These are phyloP conservation scores for Trichoderma harzianum DNA, from an alignment of 2,329 filamentous ascomycete genomes.

Conservation along the genomic window DNA sequence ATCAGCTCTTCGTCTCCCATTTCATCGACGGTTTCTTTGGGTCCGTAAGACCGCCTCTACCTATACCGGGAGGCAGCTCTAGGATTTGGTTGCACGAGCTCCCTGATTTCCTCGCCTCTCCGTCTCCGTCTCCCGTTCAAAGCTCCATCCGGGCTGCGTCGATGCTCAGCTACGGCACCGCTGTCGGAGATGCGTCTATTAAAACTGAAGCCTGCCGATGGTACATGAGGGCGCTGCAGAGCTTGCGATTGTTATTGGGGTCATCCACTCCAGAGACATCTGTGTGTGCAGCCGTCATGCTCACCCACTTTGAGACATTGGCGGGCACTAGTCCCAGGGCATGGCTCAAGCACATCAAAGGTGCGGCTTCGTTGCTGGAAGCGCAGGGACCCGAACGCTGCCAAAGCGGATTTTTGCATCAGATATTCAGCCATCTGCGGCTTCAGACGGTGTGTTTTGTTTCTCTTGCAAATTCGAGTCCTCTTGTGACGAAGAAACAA, in stretches of 20 bases:
- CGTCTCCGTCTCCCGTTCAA: not conserved
- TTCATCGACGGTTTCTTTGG: slow-evolving; percentile 21
- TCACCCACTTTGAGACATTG: slow-evolving; percentile 21
- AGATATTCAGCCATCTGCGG: slow-evolving; percentile 19
- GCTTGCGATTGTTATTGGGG: not conserved
- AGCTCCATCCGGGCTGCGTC: slow-evolving; percentile 17
- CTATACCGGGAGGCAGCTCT: not conserved
- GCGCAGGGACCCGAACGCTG: slow-evolving; percentile 15
- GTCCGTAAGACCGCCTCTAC: not conserved
- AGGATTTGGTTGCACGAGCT: slow-evolving; percentile 19
- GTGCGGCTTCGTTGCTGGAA: slow-evolving; percentile 16
- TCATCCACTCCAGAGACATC: not conserved
- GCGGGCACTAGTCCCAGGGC: slow-evolving; percentile 16
- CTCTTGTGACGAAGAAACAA: not conserved
- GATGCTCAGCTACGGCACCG: slow-evolving; percentile 19
- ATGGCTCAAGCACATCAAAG: slow-evolving; percentile 17
- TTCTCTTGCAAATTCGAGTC: accelerated
- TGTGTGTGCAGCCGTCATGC: slow-evolving; percentile 21
- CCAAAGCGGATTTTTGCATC: slow-evolving; percentile 18
- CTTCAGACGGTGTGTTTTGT: slow-evolving; percentile 15
- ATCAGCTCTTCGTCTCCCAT: slow-evolving; percentile 19
- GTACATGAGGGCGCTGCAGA: slow-evolving; percentile 18
- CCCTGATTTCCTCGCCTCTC: slow-evolving; percentile 1
- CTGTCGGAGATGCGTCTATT: not conserved
- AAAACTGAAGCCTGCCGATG: slow-evolving; percentile 18